Evolutionary conservation across 78 protist species (phyloP).

Genomic region (Tieghemostelium lacteum): DNA sequence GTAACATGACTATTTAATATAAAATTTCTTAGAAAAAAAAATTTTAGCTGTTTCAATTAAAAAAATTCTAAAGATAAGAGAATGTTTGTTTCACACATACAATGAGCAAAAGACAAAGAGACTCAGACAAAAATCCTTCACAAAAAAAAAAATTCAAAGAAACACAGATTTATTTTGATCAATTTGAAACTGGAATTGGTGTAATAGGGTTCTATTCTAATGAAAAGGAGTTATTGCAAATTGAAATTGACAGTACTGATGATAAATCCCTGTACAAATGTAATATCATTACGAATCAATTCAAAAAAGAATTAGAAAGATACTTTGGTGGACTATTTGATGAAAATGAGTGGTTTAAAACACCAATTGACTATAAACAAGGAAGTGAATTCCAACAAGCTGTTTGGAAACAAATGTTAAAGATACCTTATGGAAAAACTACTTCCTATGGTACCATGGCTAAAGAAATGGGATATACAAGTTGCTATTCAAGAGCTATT

Average conservation of each 20-base stretch:
- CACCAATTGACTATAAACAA: background rate
- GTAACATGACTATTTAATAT: no score
- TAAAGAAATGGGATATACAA: background rate
- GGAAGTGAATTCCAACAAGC: conserved; percentile 44
- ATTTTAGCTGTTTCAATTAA: no score
- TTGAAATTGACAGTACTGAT: background rate
- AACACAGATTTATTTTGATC: background rate
- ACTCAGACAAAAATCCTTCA: background rate
- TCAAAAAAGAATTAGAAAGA: conserved; percentile 24
- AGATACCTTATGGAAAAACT: conserved; percentile 41
- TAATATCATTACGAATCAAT: conserved; percentile 10
- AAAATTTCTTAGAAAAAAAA: no score
- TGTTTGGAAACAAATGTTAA: conserved; percentile 6
- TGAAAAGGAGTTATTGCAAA: background rate
- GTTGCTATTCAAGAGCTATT: conserved; percentile 26
- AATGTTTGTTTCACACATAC: no score
- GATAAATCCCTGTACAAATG: no score
- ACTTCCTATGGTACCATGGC: conserved; percentile 29
- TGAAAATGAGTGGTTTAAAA: background rate
- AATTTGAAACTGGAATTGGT: conserved; percentile 17
- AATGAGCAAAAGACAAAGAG: background rate
- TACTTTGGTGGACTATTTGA: conserved; percentile 49
- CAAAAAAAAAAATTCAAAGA: no score
- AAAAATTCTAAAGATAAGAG: no score
- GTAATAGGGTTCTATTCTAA: conserved; percentile 1